Conservation (phyloP, 2,329 filamentous ascomycete species). For the Paraphaeosphaeria minitans region DNA sequence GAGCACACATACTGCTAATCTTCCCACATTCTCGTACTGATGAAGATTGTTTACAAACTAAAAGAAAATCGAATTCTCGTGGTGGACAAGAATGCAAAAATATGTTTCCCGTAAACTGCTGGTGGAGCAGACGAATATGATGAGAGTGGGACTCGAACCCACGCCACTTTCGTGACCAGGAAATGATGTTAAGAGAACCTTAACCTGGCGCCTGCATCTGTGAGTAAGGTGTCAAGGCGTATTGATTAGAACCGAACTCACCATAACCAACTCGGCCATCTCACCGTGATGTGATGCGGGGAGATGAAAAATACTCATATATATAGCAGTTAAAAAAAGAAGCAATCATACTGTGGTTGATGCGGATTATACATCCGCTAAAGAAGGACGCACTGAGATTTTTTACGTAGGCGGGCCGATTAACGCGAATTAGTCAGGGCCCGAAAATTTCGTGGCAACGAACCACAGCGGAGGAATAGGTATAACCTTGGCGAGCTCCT, state of each 20-base stretch:
- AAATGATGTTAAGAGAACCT: constrained; percentile 20
- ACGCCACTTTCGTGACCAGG: constrained; percentile 49
- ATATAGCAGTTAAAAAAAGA: background rate
- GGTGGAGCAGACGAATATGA: constrained; percentile 37
- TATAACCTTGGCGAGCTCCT: background rate
- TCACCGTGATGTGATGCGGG: constrained; percentile 8
- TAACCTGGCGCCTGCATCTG: constrained; percentile 15
- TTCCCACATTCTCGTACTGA: too few relatives aligned
- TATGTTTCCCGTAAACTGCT: constrained; percentile 11
- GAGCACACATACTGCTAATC: too few relatives aligned
- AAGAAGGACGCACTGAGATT: background rate
- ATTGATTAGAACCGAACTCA: too few relatives aligned
- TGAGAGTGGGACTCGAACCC: constrained; percentile 50
- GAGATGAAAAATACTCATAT: too few relatives aligned
- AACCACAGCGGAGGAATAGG: background rate
- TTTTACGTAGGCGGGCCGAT: background rate
- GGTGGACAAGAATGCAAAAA: background rate
- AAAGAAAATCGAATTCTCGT: too few relatives aligned
- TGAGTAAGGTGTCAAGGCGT: too few relatives aligned
- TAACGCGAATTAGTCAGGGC: background rate
- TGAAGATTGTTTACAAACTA: too few relatives aligned
- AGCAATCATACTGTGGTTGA: background rate
- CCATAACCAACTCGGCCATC: constrained; percentile 22
- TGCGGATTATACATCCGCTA: background rate
- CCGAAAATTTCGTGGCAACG: background rate